Evolutionary conservation across 176 grass and related monocot genomes (phyloP).

Genomic region (Puya raimondii): DNA sequence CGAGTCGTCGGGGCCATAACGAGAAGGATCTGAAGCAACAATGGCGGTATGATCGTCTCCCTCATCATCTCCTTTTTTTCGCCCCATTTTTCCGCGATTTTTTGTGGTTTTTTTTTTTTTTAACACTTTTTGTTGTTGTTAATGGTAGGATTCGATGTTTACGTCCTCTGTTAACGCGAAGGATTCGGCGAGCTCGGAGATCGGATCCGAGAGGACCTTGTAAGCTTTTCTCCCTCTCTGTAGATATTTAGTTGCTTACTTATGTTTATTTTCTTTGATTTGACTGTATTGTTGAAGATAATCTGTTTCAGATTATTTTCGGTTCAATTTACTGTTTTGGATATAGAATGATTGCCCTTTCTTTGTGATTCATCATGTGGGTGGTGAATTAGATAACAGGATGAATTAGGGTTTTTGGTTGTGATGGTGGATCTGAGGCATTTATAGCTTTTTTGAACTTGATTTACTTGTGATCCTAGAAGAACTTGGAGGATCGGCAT

Average conservation of each 20-base stretch:
- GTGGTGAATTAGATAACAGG: too few relatives aligned
- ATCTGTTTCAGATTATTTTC: neutral
- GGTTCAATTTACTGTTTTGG: neutral
- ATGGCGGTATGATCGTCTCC: constrained; percentile 11
- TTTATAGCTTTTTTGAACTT: too few relatives aligned
- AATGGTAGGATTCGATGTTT: neutral
- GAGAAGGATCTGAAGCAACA: neutral
- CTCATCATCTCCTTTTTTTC: neutral
- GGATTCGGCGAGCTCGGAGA: constrained; percentile 2
- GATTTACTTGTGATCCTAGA: too few relatives aligned
- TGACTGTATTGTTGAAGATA: neutral
- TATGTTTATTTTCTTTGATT: neutral
- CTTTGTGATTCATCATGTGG: too few relatives aligned
- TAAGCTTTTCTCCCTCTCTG: neutral
- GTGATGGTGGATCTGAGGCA: too few relatives aligned
- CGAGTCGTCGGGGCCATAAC: neutral
- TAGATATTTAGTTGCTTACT: neutral
- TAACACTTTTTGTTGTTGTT: neutral
- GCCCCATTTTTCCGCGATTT: neutral
- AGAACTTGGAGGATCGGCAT: too few relatives aligned
- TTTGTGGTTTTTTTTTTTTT: neutral
- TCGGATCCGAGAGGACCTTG: constrained; percentile 15
- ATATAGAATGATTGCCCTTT: too few relatives aligned
- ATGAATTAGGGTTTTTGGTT: too few relatives aligned
- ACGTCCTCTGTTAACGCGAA: neutral